Evolutionary conservation across 176 grass and related monocot genomes (phyloP).

Genomic region (Paspalum vaginatum): DNA sequence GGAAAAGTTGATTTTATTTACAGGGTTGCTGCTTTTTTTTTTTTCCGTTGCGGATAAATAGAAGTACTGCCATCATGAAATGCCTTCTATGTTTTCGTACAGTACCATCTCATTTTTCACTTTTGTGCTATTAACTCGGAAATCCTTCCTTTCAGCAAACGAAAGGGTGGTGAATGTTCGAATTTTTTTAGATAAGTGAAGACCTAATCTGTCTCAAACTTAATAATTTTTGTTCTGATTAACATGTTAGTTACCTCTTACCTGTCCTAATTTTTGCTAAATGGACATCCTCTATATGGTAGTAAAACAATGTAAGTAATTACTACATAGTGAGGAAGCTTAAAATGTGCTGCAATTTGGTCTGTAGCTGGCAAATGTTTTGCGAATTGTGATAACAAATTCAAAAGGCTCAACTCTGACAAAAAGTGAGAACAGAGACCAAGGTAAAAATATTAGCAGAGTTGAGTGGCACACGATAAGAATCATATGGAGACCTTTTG

Average conservation of each 20-base stretch:
- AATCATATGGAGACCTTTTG: too few species aligned
- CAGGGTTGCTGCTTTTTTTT: not conserved
- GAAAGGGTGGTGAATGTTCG: not conserved
- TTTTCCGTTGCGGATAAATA: not conserved
- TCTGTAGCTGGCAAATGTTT: not conserved
- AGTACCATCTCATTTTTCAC: not conserved
- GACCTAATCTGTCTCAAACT: too few species aligned
- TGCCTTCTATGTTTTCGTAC: not conserved
- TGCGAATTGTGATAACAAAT: not conserved
- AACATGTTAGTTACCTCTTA: too few species aligned
- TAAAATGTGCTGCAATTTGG: not conserved
- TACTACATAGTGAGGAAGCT: not conserved
- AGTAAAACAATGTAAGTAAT: not conserved
- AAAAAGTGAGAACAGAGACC: not conserved
- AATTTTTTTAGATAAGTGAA: too few species aligned
- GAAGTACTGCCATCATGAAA: not conserved
- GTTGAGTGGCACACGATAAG: not conserved
- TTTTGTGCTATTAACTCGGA: not conserved
- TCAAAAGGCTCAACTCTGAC: not conserved
- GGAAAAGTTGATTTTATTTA: not conserved
- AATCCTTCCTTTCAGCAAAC: not conserved
- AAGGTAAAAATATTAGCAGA: not conserved
- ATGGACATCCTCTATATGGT: not conserved
- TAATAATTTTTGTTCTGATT: too few species aligned
- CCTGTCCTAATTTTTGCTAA: not conserved